Base-by-base conservation (phyloP, 768 basidiomycete genomes). In the Pholiota molesta region DNA sequence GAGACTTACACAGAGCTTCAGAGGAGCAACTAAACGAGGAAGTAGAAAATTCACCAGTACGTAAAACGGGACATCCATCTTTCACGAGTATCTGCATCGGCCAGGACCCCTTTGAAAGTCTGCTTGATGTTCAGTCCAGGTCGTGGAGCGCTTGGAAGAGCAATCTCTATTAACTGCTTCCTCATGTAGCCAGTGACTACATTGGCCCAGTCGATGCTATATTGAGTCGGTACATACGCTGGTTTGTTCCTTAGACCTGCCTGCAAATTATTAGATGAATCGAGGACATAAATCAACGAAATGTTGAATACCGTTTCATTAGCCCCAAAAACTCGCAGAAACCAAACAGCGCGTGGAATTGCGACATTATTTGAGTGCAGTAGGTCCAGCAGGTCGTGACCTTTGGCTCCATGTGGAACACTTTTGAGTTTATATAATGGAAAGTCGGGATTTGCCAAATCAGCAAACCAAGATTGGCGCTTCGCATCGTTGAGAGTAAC, bases 341-440 rank as follows among this genome's bases (percentile, higher is more conserved):
- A 91, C 94, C 94, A 95, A 7, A 94, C 86, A 3, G 94, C 94
- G 49, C 94, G 83, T 1, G 89, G 82, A 35, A 93, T 89, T 6
- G 89, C 89, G 28, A 95, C 90, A 60, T 88, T 84, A 57, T 92
- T 87, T 6, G 81, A 79, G 58, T 94, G 90, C 31, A 95, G 74
- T 45, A 94, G 77, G 62, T 95, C 93, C 55, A 95, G 77, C 29
- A 95, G 81, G 68, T 94, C 92, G 64, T 90, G 87, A 1, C 92
- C 94, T 73, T 92, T 95, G 4, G 89, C 89, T 0, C 91, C 91
- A 69, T 95, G 91, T 2, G 93, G 94, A 5, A 95, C 90, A 70
- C 86, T 91, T 75, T 92, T 93, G 6, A 95, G 78, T 70, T 91
- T 94, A 69, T 89, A 79, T 16, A 95, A 79, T 5, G 93, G 93